These are phyloP conservation scores for Diaporthe batatas DNA, from an alignment of 2,329 filamentous ascomycete genomes.

Conservation along the genomic window DNA sequence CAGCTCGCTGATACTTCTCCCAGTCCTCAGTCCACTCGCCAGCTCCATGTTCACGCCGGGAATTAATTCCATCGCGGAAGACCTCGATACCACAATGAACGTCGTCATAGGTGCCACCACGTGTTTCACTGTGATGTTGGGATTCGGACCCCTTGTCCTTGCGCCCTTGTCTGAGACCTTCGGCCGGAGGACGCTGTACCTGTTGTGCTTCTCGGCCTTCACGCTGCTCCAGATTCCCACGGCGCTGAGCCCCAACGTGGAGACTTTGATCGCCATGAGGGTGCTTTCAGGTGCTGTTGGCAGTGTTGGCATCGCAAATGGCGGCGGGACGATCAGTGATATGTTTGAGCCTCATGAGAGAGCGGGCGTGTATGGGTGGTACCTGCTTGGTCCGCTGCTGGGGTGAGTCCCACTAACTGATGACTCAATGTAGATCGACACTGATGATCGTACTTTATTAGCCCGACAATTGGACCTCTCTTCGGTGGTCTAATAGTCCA, in stretches of 20 bases:
- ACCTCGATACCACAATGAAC: constrained; percentile 29
- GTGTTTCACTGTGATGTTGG: constrained; percentile 34
- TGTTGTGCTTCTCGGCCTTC: constrained; percentile 37
- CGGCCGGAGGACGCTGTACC: constrained; percentile 34
- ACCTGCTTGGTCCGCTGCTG: constrained; percentile 37
- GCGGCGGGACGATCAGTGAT: constrained; percentile 40
- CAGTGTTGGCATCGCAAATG: constrained; percentile 39
- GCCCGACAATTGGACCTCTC: constrained; percentile 36
- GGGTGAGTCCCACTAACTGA: constrained; percentile 2
- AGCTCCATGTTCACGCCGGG: constrained; percentile 42
- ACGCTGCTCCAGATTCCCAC: constrained; percentile 36
- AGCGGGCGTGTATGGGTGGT: constrained; percentile 37
- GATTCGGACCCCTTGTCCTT: constrained; percentile 37
- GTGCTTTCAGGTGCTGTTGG: constrained; percentile 36
- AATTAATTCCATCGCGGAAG: constrained; percentile 35
- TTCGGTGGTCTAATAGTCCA: constrained; percentile 38
- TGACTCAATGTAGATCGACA: too few species aligned
- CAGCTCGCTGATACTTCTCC: not conserved
- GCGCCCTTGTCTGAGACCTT: constrained; percentile 39
- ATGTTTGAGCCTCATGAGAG: constrained; percentile 39
- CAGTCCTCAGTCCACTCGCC: constrained; percentile 40
- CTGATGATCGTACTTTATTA: not conserved
- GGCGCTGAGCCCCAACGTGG: constrained; percentile 36
- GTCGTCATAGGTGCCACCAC: constrained; percentile 38
- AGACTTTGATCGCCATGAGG: constrained; percentile 36